Conservation (phyloP, 306 rosid species). For the Begonia loranthoides region DNA sequence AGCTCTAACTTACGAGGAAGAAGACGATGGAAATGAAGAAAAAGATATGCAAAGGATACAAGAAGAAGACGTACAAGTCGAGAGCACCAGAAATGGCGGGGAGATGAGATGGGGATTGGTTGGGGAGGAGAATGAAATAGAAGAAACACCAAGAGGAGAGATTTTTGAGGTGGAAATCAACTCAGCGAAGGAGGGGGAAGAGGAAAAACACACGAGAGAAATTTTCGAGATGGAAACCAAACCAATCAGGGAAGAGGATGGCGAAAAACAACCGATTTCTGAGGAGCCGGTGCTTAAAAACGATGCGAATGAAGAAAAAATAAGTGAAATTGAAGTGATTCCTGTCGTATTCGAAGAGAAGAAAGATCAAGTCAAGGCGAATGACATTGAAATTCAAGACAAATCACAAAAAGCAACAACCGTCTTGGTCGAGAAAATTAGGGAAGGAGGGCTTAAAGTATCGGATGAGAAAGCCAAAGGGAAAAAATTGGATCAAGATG, state of each 20-base stretch:
- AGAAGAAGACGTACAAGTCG: not conserved
- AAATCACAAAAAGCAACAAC: slow-evolving; percentile 31
- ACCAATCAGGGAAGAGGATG: slow-evolving; percentile 3
- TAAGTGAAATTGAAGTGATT: slow-evolving; percentile 8
- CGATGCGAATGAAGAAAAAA: slow-evolving; percentile 15
- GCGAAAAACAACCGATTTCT: too few relatives aligned
- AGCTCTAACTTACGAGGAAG: slow-evolving; percentile 1
- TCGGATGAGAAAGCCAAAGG: not conserved
- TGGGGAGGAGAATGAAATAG: slow-evolving; percentile 5
- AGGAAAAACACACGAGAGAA: not conserved
- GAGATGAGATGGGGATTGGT: slow-evolving; percentile 13
- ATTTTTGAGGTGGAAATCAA: slow-evolving; percentile 2
- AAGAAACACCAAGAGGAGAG: not conserved
- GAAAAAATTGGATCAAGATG: not conserved
- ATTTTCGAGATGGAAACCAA: not conserved
- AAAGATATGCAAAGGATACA: slow-evolving; percentile 9
- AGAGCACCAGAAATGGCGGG: slow-evolving; percentile 7
- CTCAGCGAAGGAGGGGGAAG: slow-evolving; percentile 3
- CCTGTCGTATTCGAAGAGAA: too few relatives aligned
- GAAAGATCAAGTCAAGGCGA: too few relatives aligned
- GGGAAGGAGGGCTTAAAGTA: slow-evolving; percentile 29
- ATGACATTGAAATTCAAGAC: slow-evolving; percentile 7
- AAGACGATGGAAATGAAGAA: slow-evolving; percentile 8
- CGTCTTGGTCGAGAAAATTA: slow-evolving; percentile 26
- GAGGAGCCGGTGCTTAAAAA: slow-evolving; percentile 15